Evolutionary conservation across 352 stramenopile species (phyloP).

Genomic region (Phytophthora pistaciae): DNA sequence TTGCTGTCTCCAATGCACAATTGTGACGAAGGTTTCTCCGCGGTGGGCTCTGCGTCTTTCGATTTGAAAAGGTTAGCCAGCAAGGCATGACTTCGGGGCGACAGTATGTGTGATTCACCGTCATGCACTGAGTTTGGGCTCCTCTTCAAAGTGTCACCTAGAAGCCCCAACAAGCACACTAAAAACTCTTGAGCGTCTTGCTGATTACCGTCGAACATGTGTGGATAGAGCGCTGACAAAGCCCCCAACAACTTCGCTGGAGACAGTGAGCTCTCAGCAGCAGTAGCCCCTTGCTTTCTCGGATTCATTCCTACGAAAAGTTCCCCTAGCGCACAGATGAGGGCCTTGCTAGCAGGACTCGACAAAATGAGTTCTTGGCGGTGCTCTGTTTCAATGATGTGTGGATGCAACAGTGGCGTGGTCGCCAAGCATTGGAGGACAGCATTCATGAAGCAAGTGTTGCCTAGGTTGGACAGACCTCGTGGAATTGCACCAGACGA

Average conservation of each 20-base stretch:
- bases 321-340: constrained; percentile 75
- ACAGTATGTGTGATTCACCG: constrained; percentile 59
- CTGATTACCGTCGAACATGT: constrained; percentile 94
- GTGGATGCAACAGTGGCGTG: constrained; percentile 91
- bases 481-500: background rate
- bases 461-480: constrained; percentile 73
- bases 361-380: background rate
- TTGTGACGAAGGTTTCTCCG: background rate
- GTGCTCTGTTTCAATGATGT: constrained; percentile 91
- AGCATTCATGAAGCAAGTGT: constrained; percentile 89
- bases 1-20: constrained; percentile 89
- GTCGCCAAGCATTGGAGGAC: constrained; percentile 92
- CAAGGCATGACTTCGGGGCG: constrained; percentile 39
- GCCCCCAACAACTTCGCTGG: constrained; percentile 81
- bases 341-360: constrained; percentile 40
- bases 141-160: constrained; percentile 95
- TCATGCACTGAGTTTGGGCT: constrained; percentile 28
- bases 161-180: constrained; percentile 89
- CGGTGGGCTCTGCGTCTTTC: background rate
- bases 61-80: constrained; percentile 30
- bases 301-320: constrained; percentile 69
- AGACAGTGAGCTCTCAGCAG: constrained; percentile 7
- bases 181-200: constrained; percentile 98
- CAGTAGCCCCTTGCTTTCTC: background rate
- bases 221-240: constrained; percentile 78